phyloP scores from a whole-genome alignment of 2,329 filamentous ascomycete species.

The Fusarium domesticum region DNA sequence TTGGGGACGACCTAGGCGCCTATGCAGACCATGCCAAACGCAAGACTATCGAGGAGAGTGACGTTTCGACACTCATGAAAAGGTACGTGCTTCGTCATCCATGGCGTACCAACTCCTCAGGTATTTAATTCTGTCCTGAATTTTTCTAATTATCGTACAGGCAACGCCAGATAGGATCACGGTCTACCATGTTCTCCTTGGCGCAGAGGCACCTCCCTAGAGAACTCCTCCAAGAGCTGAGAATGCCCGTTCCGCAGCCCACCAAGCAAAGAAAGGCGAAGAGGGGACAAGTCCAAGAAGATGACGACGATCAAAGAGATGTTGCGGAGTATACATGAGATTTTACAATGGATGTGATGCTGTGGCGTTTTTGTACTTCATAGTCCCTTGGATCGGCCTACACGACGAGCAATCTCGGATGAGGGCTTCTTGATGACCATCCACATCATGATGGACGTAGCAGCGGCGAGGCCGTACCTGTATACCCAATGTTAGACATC shows the following conservation, averaged over 20 bases:
- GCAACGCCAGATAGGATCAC: slow-evolving; percentile 70
- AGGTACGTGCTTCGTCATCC: slow-evolving; percentile 57
- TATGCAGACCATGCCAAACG: slow-evolving; percentile 80
- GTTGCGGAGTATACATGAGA: slow-evolving; percentile 35
- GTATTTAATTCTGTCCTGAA: slow-evolving; percentile 21
- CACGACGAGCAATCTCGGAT: slow-evolving; percentile 66
- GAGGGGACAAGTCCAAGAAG: slow-evolving; percentile 30
- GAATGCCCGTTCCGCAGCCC: slow-evolving; percentile 61
- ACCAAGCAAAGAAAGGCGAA: slow-evolving; percentile 44
- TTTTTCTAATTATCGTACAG: slow-evolving; percentile 47
- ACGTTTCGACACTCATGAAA: slow-evolving; percentile 78
- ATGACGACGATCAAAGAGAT: slow-evolving; percentile 35
- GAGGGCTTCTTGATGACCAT: slow-evolving; percentile 90
- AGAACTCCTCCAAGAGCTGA: slow-evolving; percentile 78
- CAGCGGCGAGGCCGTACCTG: slow-evolving; percentile 82
- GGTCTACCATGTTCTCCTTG: slow-evolving; percentile 78
- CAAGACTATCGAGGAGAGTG: slow-evolving; percentile 81
- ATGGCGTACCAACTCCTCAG: slow-evolving; percentile 22
- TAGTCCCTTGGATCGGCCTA: slow-evolving; percentile 40
- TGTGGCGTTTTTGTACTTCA: slow-evolving; percentile 14
- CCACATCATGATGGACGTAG: slow-evolving; percentile 93
- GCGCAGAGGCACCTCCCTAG: slow-evolving; percentile 78
- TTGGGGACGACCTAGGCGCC: slow-evolving; percentile 72
- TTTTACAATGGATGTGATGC: slow-evolving; percentile 12
- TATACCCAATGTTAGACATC: slow-evolving; percentile 1